Evolutionary conservation across 345 rosid species (phyloP).

Genomic region (Citrus mangshanensis): DNA sequence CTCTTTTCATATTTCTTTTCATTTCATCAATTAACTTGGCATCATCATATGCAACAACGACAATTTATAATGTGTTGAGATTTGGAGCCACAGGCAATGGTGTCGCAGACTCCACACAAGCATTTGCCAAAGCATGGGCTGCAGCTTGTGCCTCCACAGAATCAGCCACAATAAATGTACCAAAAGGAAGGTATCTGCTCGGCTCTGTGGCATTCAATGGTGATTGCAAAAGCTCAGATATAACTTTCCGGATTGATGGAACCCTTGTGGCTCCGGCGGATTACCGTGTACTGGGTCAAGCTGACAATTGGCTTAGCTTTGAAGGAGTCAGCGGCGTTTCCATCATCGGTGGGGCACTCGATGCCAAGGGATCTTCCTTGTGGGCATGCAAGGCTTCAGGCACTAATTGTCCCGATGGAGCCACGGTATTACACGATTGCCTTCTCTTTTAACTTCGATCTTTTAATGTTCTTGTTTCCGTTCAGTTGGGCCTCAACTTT

Average conservation of each 20-base stretch:
- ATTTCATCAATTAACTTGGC: neutral
- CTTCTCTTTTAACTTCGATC: neutral
- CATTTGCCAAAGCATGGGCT: conserved; percentile 12
- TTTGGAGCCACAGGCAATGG: conserved; percentile 15
- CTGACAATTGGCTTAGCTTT: conserved; percentile 10
- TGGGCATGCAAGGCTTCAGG: conserved; percentile 18
- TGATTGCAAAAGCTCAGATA: neutral
- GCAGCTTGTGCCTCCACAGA: conserved; percentile 13
- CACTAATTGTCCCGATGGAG: conserved; percentile 1
- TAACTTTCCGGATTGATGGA: conserved; percentile 3
- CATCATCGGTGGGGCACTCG: conserved; percentile 16
- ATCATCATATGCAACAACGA: neutral
- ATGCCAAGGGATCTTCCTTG: conserved; percentile 11
- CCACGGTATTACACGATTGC: neutral
- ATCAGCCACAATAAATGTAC: conserved; percentile 4
- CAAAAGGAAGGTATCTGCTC: conserved; percentile 20
- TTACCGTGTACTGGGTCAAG: neutral
- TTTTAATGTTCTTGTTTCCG: too few relatives aligned
- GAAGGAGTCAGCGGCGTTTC: conserved; percentile 12
- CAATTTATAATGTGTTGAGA: neutral
- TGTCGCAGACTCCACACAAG: neutral
- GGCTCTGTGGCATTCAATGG: conserved; percentile 1
- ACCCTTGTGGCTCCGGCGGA: conserved; percentile 3
- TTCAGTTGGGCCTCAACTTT: too few relatives aligned
- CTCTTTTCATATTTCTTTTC: neutral